Conservation (phyloP, 495 filamentous ascomycete genomes). For the Aspergillus sparsus region DNA sequence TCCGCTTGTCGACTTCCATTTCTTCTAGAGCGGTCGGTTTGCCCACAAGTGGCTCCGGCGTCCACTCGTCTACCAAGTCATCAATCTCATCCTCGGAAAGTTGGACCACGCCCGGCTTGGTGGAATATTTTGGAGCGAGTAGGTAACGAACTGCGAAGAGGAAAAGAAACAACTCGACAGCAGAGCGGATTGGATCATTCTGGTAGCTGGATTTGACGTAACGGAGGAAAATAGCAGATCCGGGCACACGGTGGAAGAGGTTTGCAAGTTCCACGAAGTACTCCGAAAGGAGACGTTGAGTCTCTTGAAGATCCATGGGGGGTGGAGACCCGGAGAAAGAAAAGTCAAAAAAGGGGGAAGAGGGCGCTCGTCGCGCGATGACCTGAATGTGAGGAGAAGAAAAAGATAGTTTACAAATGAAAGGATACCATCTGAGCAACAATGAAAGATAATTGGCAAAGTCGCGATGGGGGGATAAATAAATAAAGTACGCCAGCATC, state of each 20-base stretch:
- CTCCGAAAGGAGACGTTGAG: conserved; percentile 66
- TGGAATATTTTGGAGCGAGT: conserved; percentile 86
- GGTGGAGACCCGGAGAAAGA: not conserved
- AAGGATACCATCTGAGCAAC: conserved; percentile 12
- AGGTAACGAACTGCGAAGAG: conserved; percentile 95
- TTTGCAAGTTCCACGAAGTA: conserved; percentile 65
- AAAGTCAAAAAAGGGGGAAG: conserved; percentile 21
- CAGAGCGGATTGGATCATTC: conserved; percentile 90
- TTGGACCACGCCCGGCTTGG: conserved; percentile 82
- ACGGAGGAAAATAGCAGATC: conserved; percentile 88
- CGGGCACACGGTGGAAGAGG: conserved; percentile 85
- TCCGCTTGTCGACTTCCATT: conserved; percentile 77
- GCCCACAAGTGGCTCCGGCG: conserved; percentile 85
- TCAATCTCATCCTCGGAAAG: conserved; percentile 96
- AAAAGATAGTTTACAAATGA: conserved; percentile 2
- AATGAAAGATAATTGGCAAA: conserved; percentile 1
- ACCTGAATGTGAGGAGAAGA: not conserved
- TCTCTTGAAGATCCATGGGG: conserved; percentile 79
- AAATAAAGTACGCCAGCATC: not conserved
- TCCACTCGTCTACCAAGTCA: conserved; percentile 96
- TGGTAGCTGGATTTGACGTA: conserved; percentile 98
- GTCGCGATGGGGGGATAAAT: not conserved
- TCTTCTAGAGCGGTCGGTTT: conserved; percentile 71
- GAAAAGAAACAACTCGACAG: conserved; percentile 91
- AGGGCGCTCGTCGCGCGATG: conserved; percentile 14